Conservation (phyloP, 768 basidiomycete species). For the Mycena latifolia region DNA sequence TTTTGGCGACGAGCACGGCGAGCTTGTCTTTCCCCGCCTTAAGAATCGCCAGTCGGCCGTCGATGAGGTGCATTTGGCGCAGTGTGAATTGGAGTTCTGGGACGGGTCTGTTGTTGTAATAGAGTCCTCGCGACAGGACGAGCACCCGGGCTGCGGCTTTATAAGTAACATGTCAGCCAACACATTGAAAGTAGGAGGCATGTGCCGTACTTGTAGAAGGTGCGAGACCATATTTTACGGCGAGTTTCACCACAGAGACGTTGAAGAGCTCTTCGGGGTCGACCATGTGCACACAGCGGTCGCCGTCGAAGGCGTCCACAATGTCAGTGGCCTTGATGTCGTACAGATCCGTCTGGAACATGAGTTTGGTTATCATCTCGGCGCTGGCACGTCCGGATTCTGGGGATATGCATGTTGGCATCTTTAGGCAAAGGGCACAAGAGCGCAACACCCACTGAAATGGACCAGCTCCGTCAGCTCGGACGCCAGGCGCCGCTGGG, state of each 20-base stretch:
- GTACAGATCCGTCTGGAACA: slow-evolving; percentile 58
- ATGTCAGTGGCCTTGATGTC: slow-evolving; percentile 68
- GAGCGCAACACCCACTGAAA: slow-evolving; percentile 41
- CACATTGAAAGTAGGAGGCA: neutral
- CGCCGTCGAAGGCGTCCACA: slow-evolving; percentile 69
- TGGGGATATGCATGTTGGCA: slow-evolving; percentile 31
- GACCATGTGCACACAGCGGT: slow-evolving; percentile 72
- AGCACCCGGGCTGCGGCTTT: slow-evolving; percentile 76
- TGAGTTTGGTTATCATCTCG: slow-evolving; percentile 55
- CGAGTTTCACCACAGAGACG: slow-evolving; percentile 71
- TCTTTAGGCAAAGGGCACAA: neutral
- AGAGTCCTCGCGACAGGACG: slow-evolving; percentile 74
- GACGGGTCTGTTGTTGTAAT: slow-evolving; percentile 75
- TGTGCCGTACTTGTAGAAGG: slow-evolving; percentile 71
- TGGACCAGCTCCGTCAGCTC: slow-evolving; percentile 70
- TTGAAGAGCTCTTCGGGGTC: slow-evolving; percentile 64
- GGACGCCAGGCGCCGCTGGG: slow-evolving; percentile 62
- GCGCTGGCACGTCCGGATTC: slow-evolving; percentile 55
- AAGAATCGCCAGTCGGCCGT: slow-evolving; percentile 70
- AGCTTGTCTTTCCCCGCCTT: slow-evolving; percentile 83
- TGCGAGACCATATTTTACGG: slow-evolving; percentile 66
- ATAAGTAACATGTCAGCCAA: slow-evolving; percentile 7
- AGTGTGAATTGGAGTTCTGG: slow-evolving; percentile 62
- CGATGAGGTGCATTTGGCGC: slow-evolving; percentile 63
- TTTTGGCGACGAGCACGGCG: slow-evolving; percentile 61